Percentiles rank a stretch among this genome's conserved stretches.
Conservation (phyloP, 202 grass and related monocot genomes). For the Carex arenaria region DNA sequence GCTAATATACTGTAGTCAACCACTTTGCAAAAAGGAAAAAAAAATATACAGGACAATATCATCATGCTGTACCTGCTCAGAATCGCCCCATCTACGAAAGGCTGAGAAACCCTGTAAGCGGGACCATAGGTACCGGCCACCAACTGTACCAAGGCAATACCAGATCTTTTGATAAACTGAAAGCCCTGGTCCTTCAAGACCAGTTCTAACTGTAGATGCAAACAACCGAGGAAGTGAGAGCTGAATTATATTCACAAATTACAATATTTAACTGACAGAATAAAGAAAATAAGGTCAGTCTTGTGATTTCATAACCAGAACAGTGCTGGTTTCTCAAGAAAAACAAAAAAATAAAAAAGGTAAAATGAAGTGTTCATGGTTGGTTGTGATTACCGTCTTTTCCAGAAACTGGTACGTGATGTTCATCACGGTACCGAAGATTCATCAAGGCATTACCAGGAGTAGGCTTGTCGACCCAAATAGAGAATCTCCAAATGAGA, state of each 20-base stretch:
- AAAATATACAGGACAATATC: conserved; percentile 17
- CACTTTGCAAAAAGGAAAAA: not conserved
- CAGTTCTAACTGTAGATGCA: conserved; percentile 72
- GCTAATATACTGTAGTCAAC: not conserved
- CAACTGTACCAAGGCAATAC: conserved; percentile 82
- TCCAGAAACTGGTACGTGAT: conserved; percentile 41
- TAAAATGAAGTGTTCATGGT: not conserved
- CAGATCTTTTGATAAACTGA: conserved; percentile 88
- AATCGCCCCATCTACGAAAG: conserved; percentile 95
- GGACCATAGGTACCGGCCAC: conserved; percentile 84
- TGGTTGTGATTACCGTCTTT: conserved; percentile 52
- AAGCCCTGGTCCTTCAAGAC: conserved; percentile 86
- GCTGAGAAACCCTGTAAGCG: conserved; percentile 87
- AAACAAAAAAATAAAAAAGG: not conserved
- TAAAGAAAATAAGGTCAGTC: not conserved
- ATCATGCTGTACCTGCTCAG: conserved; percentile 62
- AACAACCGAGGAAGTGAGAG: not conserved
- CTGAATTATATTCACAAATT: not conserved
- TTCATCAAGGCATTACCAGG: conserved; percentile 96
- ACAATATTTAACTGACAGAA: not conserved
- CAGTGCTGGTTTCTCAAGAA: not conserved
- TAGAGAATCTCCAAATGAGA: conserved; percentile 98
- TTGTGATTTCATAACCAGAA: not conserved
- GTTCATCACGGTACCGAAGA: conserved; percentile 88
- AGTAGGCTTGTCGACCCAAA: conserved; percentile 97